These are phyloP conservation scores for Coniferiporia sulphurascens DNA, from an alignment of 1,284 basidiomycete genomes.

Conservation along the genomic window DNA sequence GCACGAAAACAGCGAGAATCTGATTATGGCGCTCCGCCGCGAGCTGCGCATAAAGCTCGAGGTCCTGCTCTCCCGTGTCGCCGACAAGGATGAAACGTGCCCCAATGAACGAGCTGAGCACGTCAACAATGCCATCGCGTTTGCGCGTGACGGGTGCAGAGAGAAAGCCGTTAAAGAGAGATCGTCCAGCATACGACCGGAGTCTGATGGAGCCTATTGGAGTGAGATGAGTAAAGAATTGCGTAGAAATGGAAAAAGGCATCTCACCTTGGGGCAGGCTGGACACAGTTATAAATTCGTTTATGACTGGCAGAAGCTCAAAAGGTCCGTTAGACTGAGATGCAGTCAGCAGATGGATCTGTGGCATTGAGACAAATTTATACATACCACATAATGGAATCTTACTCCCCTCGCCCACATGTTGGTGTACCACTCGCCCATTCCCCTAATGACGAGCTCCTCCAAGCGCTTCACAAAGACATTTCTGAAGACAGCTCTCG, in stretches of 20 bases:
- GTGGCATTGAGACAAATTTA: neutral
- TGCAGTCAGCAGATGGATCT: slow-evolving; percentile 13
- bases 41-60: slow-evolving; percentile 65
- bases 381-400: slow-evolving; percentile 83
- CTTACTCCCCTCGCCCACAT: slow-evolving; percentile 68
- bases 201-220: slow-evolving; percentile 58
- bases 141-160: slow-evolving; percentile 78
- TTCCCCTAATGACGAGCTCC: slow-evolving; percentile 79
- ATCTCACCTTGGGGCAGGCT: slow-evolving; percentile 55
- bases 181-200: slow-evolving; percentile 78
- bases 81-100: slow-evolving; percentile 81
- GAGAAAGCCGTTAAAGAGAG: slow-evolving; percentile 71
- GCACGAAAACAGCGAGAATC: slow-evolving; percentile 71
- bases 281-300: slow-evolving; percentile 72
- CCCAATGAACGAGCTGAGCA: slow-evolving; percentile 72
- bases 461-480: slow-evolving; percentile 74
- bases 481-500: slow-evolving; percentile 71
- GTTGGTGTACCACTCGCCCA: slow-evolving; percentile 76
- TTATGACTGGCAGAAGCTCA: slow-evolving; percentile 77
- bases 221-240: slow-evolving; percentile 16
- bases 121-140: slow-evolving; percentile 68
- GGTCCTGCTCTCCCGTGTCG: slow-evolving; percentile 85
- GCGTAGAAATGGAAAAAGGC: neutral
- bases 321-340: slow-evolving; percentile 83
- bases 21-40: slow-evolving; percentile 64